Evolutionary conservation across 176 grass and related monocot genomes (phyloP).

Genomic region (Aegilops longissima): DNA sequence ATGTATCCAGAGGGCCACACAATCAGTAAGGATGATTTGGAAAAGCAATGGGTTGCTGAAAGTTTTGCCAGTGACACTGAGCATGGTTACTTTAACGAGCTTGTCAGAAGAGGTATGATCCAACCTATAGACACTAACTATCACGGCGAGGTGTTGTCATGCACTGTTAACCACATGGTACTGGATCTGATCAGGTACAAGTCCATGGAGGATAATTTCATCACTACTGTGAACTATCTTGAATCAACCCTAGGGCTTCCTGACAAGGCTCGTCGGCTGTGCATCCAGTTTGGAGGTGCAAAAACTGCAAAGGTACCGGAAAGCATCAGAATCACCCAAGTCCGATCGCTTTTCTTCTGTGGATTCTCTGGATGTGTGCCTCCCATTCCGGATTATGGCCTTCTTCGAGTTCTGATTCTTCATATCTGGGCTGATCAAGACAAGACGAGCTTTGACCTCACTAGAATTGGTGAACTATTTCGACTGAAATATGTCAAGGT

Average conservation of each 20-base stretch:
- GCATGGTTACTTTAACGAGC: not conserved
- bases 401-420: not conserved
- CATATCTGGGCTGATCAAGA: not conserved
- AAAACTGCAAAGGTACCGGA: not conserved
- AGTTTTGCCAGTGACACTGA: not conserved
- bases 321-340: not conserved
- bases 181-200: not conserved
- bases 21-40: not conserved
- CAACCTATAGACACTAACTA: not conserved
- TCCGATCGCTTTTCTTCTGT: not conserved
- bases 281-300: not conserved
- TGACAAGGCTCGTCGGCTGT: not conserved
- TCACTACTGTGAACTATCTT: not conserved
- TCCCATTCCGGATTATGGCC: not conserved
- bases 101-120: not conserved
- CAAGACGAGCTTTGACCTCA: not conserved
- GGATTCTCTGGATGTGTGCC: not conserved
- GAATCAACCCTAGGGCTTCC: not conserved
- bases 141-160: not conserved
- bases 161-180: slow-evolving; percentile 1
- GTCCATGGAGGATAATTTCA: not conserved
- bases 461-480: not conserved
- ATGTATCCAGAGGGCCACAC: slow-evolving; percentile 1
- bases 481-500: not conserved
- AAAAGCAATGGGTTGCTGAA: not conserved